Percentiles rank a stretch among this genome's conserved stretches.
phyloP scores from a whole-genome alignment of 768 basidiomycete genomes.

The Lyophyllum semitale region DNA sequence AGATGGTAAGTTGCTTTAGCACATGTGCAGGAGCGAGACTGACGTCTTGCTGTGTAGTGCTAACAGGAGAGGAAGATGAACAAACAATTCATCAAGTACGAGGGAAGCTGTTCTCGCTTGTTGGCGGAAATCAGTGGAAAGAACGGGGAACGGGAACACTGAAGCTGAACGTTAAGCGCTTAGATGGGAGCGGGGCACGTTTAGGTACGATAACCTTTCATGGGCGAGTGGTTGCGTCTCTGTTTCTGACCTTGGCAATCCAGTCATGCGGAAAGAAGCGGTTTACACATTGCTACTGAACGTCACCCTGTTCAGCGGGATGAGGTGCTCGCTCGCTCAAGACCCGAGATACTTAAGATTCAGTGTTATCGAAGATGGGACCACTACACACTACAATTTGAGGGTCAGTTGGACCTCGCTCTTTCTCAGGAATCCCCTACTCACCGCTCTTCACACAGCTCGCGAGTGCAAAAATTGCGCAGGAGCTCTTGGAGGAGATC shows the following conservation, averaged over 20 bases:
- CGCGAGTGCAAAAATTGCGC: conserved; percentile 68
- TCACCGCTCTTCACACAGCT: conserved; percentile 41
- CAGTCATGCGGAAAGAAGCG: conserved; percentile 88
- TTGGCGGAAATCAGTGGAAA: conserved; percentile 67
- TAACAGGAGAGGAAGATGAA: conserved; percentile 84
- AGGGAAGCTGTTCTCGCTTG: conserved; percentile 71
- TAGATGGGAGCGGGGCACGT: conserved; percentile 70
- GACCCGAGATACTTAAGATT: conserved; percentile 81
- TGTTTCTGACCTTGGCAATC: neutral
- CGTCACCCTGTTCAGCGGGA: conserved; percentile 74
- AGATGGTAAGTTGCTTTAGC: conserved; percentile 49
- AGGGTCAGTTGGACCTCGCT: conserved; percentile 47
- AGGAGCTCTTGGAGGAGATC: conserved; percentile 64
- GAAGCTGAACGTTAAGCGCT: conserved; percentile 65
- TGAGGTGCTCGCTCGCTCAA: conserved; percentile 71
- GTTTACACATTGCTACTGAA: conserved; percentile 77
- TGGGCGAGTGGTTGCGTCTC: neutral
- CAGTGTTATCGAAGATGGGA: conserved; percentile 65
- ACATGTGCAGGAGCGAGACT: neutral
- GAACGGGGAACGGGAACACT: conserved; percentile 75
- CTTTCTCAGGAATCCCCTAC: conserved; percentile 4
- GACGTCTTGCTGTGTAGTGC: conserved; percentile 40
- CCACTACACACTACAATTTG: conserved; percentile 72
- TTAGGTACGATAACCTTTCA: conserved; percentile 46
- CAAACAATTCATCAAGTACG: conserved; percentile 75